Evolutionary conservation across 2,329 filamentous ascomycete genomes (phyloP).

Genomic region (Fusarium neocosmosporiellum): DNA sequence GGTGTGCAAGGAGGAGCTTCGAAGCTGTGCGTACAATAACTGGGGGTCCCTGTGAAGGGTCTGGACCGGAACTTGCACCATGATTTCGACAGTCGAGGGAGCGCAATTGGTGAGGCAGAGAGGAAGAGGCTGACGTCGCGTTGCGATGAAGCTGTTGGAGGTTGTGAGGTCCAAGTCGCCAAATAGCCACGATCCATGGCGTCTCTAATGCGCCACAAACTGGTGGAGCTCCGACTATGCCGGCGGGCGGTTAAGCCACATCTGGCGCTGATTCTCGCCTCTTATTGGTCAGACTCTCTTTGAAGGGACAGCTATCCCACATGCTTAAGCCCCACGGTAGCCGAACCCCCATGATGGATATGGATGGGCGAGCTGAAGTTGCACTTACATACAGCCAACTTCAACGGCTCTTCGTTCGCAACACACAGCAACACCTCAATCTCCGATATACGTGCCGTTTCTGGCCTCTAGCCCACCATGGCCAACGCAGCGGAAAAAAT

Average conservation of each 20-base stretch:
- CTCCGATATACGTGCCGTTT: neutral
- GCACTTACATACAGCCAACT: slow-evolving; percentile 28
- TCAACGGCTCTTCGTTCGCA: slow-evolving; percentile 13
- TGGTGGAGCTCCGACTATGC: slow-evolving; percentile 14
- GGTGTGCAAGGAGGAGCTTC: neutral
- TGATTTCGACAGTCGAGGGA: slow-evolving; percentile 52
- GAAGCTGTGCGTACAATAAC: slow-evolving; percentile 78
- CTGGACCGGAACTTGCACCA: slow-evolving; percentile 89
- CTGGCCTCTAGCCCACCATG: slow-evolving; percentile 41
- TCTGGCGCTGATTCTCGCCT: neutral
- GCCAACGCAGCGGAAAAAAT: slow-evolving; percentile 63
- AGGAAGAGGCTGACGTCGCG: slow-evolving; percentile 23
- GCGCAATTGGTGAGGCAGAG: slow-evolving; percentile 12
- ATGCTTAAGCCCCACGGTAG: slow-evolving; percentile 33
- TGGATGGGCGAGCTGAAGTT: slow-evolving; percentile 1
- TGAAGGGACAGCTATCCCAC: slow-evolving; percentile 40
- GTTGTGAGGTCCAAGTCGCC: slow-evolving; percentile 28
- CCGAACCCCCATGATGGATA: slow-evolving; percentile 21
- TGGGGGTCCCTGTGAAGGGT: slow-evolving; percentile 99
- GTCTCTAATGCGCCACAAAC: slow-evolving; percentile 25
- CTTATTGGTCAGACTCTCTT: slow-evolving; percentile 6
- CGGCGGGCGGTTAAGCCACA: slow-evolving; percentile 23
- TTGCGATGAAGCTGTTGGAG: slow-evolving; percentile 26
- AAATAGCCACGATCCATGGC: slow-evolving; percentile 37
- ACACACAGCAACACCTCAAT: slow-evolving; percentile 11